Base-by-base conservation (phyloP, 2,329 filamentous ascomycete species). In the Esteya vermicola region DNA sequence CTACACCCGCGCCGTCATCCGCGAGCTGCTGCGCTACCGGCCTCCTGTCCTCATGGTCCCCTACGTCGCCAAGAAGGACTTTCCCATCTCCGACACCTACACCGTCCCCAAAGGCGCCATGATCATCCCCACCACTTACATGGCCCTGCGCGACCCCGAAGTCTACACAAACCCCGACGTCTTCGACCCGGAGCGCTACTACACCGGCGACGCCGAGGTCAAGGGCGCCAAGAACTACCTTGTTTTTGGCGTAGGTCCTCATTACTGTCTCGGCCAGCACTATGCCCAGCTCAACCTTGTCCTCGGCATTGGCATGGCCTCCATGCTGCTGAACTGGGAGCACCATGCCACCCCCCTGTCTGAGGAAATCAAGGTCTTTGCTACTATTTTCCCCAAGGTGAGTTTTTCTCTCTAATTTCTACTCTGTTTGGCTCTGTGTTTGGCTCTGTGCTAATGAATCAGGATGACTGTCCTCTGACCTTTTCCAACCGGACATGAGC, bases 11-110 rank as follows among this genome's bases (percentile, higher is more conserved):
- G 89, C 86, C 31, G 85, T 94, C 33, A 83, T 96, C 49, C 85
- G 83, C 52, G 86, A 94, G 65, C 80, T 85, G 43, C 75, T 94
- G 48, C 84, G 91, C 55, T 96, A 93, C 69, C 83, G 89, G 42
- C 91, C 91, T 48, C 91, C 91, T 42, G 91, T 98, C 53, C 73
- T 95, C 60, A 94, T 98, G 85, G 85, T 95, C 38, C 91, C 91
- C 26, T 96, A 96, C 61, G 60, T 88, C 46, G 85, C 79, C 48
- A 96, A 96, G 79, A 94, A 93, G 69, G 66, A 83, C 41, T 98
- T 96, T 72, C 88, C 88, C 38, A 81, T 98, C 51, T 85, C 82
- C 21, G 75, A 81, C 27, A 72, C 68, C 27, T 95, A 96, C 63
- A 94, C 86, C n/a, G 79, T 89, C 38, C 84, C 85, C 53, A 96